A percentile compares a stretch with the other conserved stretches of the same genome.
These are phyloP conservation scores for Colletotrichum tanaceti DNA, from an alignment of 2,329 filamentous ascomycete species.

Conservation along the genomic window DNA sequence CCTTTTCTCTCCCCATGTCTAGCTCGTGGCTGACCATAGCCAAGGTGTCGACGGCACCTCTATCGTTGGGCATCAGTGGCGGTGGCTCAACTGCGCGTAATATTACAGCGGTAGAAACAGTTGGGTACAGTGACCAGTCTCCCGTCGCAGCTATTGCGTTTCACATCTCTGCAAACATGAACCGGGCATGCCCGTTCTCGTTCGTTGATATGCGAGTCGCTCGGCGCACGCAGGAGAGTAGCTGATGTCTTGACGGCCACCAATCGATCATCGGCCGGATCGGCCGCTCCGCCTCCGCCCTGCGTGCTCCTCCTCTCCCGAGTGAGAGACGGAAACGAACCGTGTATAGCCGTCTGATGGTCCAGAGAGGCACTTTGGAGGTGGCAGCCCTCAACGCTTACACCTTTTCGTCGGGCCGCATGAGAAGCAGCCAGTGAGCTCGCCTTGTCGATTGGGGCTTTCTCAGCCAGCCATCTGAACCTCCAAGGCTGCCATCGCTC, in stretches of 20 bases:
- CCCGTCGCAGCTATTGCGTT: slow-evolving; percentile 20
- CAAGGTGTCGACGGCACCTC: background rate
- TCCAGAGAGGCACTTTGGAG: background rate
- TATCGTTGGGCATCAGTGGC: slow-evolving; percentile 19
- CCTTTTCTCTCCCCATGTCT: slow-evolving; percentile 7
- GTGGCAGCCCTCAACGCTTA: background rate
- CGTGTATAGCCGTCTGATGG: background rate
- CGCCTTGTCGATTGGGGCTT: slow-evolving; percentile 37
- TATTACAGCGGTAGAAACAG: slow-evolving; percentile 17
- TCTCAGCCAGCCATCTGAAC: slow-evolving; percentile 37
- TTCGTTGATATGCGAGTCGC: background rate
- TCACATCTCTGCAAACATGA: slow-evolving; percentile 15
- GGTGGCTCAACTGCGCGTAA: slow-evolving; percentile 16
- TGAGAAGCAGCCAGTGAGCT: slow-evolving; percentile 37
- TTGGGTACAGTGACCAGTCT: slow-evolving; percentile 16
- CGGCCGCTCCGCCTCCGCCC: slow-evolving; percentile 27
- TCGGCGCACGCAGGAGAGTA: slow-evolving; percentile 6
- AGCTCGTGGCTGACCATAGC: background rate
- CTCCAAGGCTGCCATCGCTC: slow-evolving; percentile 29
- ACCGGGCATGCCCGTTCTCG: slow-evolving; percentile 17
- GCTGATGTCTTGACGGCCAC: background rate
- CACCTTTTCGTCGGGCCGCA: slow-evolving; percentile 41
- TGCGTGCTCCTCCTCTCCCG: slow-evolving; percentile 12
- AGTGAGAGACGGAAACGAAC: background rate
- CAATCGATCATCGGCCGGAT: slow-evolving; percentile 5